Conservation (phyloP, 2,329 filamentous ascomycete genomes). For the Penicillium thymicola region DNA sequence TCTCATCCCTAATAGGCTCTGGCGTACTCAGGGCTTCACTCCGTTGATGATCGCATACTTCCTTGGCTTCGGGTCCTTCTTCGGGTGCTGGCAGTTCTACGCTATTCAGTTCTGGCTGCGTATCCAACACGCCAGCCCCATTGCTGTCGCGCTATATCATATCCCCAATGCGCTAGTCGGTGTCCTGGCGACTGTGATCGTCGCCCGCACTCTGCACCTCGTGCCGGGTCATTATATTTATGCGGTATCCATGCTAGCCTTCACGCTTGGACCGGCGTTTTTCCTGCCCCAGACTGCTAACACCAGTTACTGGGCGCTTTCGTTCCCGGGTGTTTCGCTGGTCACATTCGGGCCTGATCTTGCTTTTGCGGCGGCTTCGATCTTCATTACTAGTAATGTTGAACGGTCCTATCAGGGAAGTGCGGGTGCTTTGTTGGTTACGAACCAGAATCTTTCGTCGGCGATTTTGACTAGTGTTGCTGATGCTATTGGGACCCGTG, state of each 20-base stretch:
- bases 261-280: conserved; percentile 40
- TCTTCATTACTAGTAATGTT: conserved; percentile 49
- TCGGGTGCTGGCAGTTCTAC: conserved; percentile 43
- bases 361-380: conserved; percentile 48
- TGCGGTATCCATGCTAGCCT: conserved; percentile 43
- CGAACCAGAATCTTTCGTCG: conserved; percentile 47
- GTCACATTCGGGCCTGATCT: conserved; percentile 50
- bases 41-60: conserved; percentile 46
- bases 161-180: conserved; percentile 47
- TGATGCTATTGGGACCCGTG: conserved; percentile 37
- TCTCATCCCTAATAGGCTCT: conserved; percentile 45
- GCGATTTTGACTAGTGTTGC: conserved; percentile 41
- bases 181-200: conserved; percentile 46
- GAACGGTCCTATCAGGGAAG: conserved; percentile 48
- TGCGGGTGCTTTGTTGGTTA: conserved; percentile 47
- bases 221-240: conserved; percentile 49
- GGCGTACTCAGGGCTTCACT: conserved; percentile 45
- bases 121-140: conserved; percentile 38
- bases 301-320: conserved; percentile 47
- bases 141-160: conserved; percentile 45
- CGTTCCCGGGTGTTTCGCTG: conserved; percentile 44
- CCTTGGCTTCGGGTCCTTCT: conserved; percentile 46
- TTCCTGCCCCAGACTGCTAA: conserved; percentile 42
- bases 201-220: conserved; percentile 46
- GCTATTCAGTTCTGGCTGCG: conserved; percentile 41